Percentiles rank a stretch among this genome's conserved stretches.
These are phyloP conservation scores for Isabelozyma rhagii DNA, from an alignment of 805 yeast species.

Conservation along the genomic window DNA sequence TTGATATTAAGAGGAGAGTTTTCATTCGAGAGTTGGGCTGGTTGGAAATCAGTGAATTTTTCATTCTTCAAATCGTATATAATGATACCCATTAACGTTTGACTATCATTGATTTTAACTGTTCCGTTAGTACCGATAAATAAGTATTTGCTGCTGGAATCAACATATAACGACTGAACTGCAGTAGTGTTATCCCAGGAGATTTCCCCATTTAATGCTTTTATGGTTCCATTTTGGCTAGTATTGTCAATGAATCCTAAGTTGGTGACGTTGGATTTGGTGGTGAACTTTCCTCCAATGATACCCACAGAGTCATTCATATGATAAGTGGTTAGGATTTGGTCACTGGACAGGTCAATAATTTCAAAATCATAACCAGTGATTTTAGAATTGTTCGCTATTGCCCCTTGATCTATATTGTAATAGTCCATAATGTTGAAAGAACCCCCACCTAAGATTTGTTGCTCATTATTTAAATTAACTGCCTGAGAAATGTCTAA, in stretches of 20 bases:
- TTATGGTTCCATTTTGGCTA: slow-evolving; percentile 9
- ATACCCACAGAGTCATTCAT: slow-evolving; percentile 50
- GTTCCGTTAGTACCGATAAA: slow-evolving; percentile 47
- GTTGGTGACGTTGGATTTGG: slow-evolving; percentile 16
- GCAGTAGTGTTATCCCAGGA: slow-evolving; percentile 22
- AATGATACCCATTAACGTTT: slow-evolving; percentile 42
- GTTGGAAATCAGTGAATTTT: slow-evolving; percentile 45
- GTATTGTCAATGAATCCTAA: slow-evolving; percentile 27
- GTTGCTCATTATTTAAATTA: slow-evolving; percentile 19
- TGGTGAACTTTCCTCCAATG: slow-evolving; percentile 58
- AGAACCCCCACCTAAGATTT: slow-evolving; percentile 32
- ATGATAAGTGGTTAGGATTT: slow-evolving; percentile 33
- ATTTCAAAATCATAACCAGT: slow-evolving; percentile 19
- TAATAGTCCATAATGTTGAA: slow-evolving; percentile 32
- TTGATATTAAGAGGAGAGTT: slow-evolving; percentile 35
- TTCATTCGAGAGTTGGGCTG: slow-evolving; percentile 44
- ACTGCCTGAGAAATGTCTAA: slow-evolving; percentile 30
- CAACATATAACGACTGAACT: slow-evolving; percentile 33
- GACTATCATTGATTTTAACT: slow-evolving; percentile 16
- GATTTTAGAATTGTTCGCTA: slow-evolving; percentile 17
- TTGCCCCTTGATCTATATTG: slow-evolving; percentile 22
- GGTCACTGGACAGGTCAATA: slow-evolving; percentile 9
- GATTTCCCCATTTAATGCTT: slow-evolving; percentile 17
- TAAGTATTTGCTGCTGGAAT: slow-evolving; percentile 27
- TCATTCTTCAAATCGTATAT: slow-evolving; percentile 47